phyloP scores from a whole-genome alignment of 768 basidiomycete genomes.

The Pulveroboletus sp. region DNA sequence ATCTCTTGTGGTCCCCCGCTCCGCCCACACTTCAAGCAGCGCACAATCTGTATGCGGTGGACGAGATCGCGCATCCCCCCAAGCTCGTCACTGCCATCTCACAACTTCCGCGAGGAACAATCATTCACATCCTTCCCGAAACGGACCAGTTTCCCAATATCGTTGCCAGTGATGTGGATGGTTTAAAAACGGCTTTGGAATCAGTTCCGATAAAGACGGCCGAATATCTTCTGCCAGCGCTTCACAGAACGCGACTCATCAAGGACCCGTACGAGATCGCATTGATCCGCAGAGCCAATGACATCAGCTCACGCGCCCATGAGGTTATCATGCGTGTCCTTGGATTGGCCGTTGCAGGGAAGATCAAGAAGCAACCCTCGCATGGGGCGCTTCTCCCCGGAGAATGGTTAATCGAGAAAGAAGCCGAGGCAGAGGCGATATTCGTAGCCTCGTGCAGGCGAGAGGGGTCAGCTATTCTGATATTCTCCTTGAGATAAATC shows the following conservation, averaged over 20 bases:
- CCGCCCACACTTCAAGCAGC: conserved; percentile 68
- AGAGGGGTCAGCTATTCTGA: conserved; percentile 61
- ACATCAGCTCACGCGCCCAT: conserved; percentile 87
- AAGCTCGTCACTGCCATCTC: conserved; percentile 46
- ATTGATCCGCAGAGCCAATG: conserved; percentile 75
- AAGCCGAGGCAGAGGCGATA: conserved; percentile 91
- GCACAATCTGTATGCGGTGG: conserved; percentile 53
- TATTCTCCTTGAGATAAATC: not conserved
- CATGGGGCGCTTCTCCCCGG: conserved; percentile 56
- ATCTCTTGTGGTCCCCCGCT: conserved; percentile 87
- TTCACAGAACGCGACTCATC: conserved; percentile 78
- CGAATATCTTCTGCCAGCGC: conserved; percentile 65
- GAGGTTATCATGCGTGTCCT: conserved; percentile 91
- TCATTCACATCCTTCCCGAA: conserved; percentile 64
- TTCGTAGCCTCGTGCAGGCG: conserved; percentile 89
- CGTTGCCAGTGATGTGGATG: conserved; percentile 2
- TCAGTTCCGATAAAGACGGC: conserved; percentile 3
- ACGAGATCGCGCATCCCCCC: conserved; percentile 51
- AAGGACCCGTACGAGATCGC: conserved; percentile 77
- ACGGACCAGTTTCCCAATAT: conserved; percentile 23
- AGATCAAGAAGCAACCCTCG: conserved; percentile 43
- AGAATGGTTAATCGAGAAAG: conserved; percentile 89
- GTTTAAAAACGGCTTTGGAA: conserved; percentile 6
- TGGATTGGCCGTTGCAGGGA: conserved; percentile 65
- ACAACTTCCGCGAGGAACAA: conserved; percentile 47